Base-by-base conservation (phyloP, 371 early-diverging fungal species). In the Cokeromyces recurvatus region DNA sequence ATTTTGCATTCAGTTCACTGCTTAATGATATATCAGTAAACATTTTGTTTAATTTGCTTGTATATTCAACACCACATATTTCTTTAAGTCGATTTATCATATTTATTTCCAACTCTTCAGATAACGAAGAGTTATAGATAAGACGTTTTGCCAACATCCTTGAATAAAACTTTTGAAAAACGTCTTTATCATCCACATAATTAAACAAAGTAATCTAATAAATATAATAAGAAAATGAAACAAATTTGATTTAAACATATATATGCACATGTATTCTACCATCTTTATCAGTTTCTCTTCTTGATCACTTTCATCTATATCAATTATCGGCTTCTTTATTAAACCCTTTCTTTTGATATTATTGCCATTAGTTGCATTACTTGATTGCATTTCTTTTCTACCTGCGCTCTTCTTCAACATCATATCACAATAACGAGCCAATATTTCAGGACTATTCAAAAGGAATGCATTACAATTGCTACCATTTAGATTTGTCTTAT, bases 131-230 rank as follows among this genome's bases (percentile, higher is more conserved):
- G 24, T 78, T 79, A 56, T 86, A 78, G 16, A 96, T 87, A 8
- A 96, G 72, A 17, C 97, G 92, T 44, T 90, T 88, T 29, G 94
- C 91, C 53, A 96, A 59, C 72, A 80, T 82, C 48, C 84, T 80
- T n/a, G 87, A 82, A 65, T 96, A 96, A 48, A 90, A 90, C 71
- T 91, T 90, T 63, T 94, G 95, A 69, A 94, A 96, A 8, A 95
- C 86, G 55, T 96, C 97, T 62, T 90, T 89, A 65, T 94, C 94
- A 41, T 92, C 94, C 16, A 96, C 82, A 57, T 91, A 97, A 55
- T 89, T 87, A 71, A 92, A 95, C 23, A 90, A 68, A 0, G 81
- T 83, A 51, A 89, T 79, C 73, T 72, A 37, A 34, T 14, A 17
- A 34, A 20, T 3, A 39, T n/a, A 53, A 42, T 27, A 25, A 21